Evolutionary conservation across 352 stramenopile genomes (phyloP).

Genomic region (Pseudoperonospora humuli): DNA sequence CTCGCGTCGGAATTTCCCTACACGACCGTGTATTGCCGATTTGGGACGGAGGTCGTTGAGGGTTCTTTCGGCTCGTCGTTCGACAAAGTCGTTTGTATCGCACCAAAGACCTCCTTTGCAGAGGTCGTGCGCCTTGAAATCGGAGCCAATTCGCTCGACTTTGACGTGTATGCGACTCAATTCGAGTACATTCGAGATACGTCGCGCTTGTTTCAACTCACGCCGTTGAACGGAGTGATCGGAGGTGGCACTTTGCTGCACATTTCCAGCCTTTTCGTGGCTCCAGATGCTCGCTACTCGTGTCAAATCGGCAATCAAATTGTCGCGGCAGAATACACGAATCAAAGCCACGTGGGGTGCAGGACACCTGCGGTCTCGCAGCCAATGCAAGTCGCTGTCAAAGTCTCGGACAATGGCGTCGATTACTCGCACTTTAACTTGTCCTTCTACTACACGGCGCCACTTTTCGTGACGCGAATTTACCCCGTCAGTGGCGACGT

Average conservation of each 20-base stretch:
- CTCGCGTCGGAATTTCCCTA: constrained; percentile 15
- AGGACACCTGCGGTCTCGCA: constrained; percentile 31
- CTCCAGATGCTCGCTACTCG: constrained; percentile 20
- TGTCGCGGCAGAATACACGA: constrained; percentile 39
- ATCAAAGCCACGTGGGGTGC: constrained; percentile 48
- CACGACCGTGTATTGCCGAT: constrained; percentile 39
- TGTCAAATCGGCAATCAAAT: constrained; percentile 48
- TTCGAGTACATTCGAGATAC: constrained; percentile 40
- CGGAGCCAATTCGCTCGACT: constrained; percentile 43
- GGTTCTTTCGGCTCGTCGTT: constrained; percentile 6
- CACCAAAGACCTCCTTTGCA: constrained; percentile 8
- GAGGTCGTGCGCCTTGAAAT: constrained; percentile 25
- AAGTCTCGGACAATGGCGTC: constrained; percentile 46
- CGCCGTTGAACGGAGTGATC: constrained; percentile 33
- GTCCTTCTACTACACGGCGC: constrained; percentile 43
- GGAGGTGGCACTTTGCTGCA: constrained; percentile 48
- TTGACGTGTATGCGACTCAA: constrained; percentile 32
- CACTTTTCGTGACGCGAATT: constrained; percentile 45
- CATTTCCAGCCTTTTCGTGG: constrained; percentile 31
- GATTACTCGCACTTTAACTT: constrained; percentile 45
- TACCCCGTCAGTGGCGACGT: constrained; percentile 58
- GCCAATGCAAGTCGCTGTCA: constrained; percentile 28
- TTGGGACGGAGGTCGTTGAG: constrained; percentile 35
- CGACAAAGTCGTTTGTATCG: constrained; percentile 23
- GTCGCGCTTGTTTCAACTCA: constrained; percentile 22